Base-by-base conservation (phyloP, 1,284 basidiomycete species). In the Macrocystidia cucumis region DNA sequence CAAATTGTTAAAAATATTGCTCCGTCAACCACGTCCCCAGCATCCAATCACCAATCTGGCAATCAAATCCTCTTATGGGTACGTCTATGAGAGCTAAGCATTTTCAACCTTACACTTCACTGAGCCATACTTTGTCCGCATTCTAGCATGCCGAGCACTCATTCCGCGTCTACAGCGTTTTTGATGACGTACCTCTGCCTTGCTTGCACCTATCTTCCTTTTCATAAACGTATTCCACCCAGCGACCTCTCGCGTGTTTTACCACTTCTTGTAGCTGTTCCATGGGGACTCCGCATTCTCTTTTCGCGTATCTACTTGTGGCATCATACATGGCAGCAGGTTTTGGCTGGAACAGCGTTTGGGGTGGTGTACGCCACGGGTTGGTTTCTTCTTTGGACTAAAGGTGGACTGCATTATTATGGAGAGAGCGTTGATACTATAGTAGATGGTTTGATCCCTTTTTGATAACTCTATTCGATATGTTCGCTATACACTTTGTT, bases 71-170 rank as follows among this genome's bases (percentile, higher is more conserved):
- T 38, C 47, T 9, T 50, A 50, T 29, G 73, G 54, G 39, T 33
- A 17, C 9, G 50, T 42, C 17, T 12, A 30, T 5, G 26, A 24
- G 30, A 33, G 17, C 30, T 7, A 21, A 32, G 9, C 22, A 27
- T 14, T 39, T 29, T 36, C 26, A 16, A 18, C n/a, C 5, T 18
- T 30, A 18, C 19, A 5, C 28, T 29, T 9, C 28, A 29, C 25
- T 16, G 3, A 27, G 3, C 5, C 25, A 29, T 12, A 8, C 20
- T 18, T 22, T 28, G 29, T 22, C 12, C 11, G 29, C 23, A 20
- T 20, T 42, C 50, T n/a, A 88, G 87, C 2, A 91, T 92, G 88
- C 90, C 90, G 3, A 88, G 83, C 35, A 92, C 90, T 2, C 90
- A 93, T 54, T 84, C 87, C 3, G 83, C 86, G 2, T 67, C 71